Evolutionary conservation across 805 yeast species (phyloP).

Genomic region (Nakazawaea populi): DNA sequence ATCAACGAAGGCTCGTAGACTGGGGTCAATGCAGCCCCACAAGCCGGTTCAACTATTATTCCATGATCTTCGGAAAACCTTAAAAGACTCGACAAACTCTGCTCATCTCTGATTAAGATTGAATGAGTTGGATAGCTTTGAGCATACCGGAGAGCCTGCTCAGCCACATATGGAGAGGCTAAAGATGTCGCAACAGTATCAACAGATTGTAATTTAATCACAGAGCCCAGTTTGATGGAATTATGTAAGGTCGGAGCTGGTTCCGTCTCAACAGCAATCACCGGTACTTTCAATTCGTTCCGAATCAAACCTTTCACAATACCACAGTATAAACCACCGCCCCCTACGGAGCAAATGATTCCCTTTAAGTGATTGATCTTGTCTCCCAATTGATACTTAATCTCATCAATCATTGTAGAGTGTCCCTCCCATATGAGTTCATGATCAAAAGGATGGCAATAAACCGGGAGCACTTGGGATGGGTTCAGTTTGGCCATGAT

Average conservation of each 20-base stretch:
- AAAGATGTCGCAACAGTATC: conserved; percentile 57
- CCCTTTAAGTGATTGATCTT: conserved; percentile 28
- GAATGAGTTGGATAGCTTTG: conserved; percentile 33
- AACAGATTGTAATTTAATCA: conserved; percentile 35
- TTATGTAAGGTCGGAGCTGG: conserved; percentile 55
- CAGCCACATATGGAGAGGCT: conserved; percentile 55
- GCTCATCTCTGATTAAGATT: conserved; percentile 43
- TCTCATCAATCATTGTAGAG: conserved; percentile 39
- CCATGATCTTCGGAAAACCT: conserved; percentile 45
- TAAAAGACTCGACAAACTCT: conserved; percentile 49
- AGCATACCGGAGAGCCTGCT: conserved; percentile 40
- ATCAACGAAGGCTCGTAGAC: conserved; percentile 33
- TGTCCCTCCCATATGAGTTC: conserved; percentile 53
- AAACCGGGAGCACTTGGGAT: conserved; percentile 28
- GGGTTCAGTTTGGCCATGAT: conserved; percentile 20
- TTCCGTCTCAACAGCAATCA: conserved; percentile 52
- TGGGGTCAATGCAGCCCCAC: conserved; percentile 62
- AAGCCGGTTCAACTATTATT: conserved; percentile 61
- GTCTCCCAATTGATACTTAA: conserved; percentile 15
- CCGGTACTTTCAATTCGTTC: conserved; percentile 29
- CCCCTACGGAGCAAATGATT: conserved; percentile 50
- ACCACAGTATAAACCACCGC: conserved; percentile 54
- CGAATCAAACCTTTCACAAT: conserved; percentile 37
- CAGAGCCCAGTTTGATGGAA: conserved; percentile 40
- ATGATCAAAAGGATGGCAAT: conserved; percentile 51